Evolutionary conservation across 2,329 filamentous ascomycete species (phyloP), one percentile per base, ranked within the genome.

Genomic region (Decorospora gaudefroyi): DNA sequence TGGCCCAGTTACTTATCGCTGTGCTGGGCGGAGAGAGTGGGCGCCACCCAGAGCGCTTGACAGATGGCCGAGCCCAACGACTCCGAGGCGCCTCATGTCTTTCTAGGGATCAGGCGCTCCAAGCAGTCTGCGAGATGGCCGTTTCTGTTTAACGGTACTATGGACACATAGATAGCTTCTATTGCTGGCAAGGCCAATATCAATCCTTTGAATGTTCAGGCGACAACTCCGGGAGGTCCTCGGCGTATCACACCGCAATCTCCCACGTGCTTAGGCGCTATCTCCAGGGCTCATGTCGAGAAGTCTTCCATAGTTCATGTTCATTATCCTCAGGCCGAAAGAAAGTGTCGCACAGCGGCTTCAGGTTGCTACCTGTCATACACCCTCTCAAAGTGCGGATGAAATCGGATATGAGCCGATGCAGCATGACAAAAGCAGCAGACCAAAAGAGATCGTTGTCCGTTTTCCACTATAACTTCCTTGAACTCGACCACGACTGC

Each of bases 31-130:
- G 35, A 25, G 37, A 46, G 36, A 33, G 46, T 58, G 52, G 50
- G 28, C 53, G 44, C 51, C 18, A 39, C 31, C 49, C 41, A 49
- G 54, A 49, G 49, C 52, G 55, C 55, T 51, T 43, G 47, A 51
- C 43, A 33, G n/a, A 51, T 57, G 38, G 49, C 44, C 55, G 42
- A 46, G 51, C 47, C 51, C 42, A 38, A 42, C 45, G n/a, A n/a
- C n/a, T n/a, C n/a, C n/a, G n/a, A n/a, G n/a, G n/a, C n/a, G n/a
- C n/a, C n/a, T n/a, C n/a, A n/a, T 39, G 46, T 49, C 49, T 45
- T 36, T 51, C 49, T 44, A 49, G 29, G 27, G 36, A 25, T 27
- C 22, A 27, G 19, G 30, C 39, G 31, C 47, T 23, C 30, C 38
- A 35, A 17, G 16, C 25, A 6, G n/a, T 33, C 13, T 37, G 16